Percentiles rank a stretch among this genome's conserved stretches.
These are phyloP conservation scores for Cephaloascus albidus DNA, from an alignment of 805 yeast species.

Conservation along the genomic window DNA sequence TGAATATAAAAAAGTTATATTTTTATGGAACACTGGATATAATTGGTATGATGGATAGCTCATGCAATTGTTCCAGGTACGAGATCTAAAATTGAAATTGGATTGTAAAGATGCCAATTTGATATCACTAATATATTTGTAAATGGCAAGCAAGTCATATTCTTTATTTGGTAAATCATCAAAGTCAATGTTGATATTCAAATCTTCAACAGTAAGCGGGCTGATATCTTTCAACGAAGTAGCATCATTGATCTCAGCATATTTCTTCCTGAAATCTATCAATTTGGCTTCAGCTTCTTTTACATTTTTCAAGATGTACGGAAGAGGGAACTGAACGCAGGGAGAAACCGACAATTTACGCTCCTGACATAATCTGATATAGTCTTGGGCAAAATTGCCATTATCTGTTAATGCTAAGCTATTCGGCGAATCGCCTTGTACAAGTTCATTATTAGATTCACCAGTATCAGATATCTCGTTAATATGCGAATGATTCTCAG, in stretches of 20 bases:
- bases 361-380: slow-evolving; percentile 27
- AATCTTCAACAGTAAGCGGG: background rate
- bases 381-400: slow-evolving; percentile 10
- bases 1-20: slow-evolving; percentile 68
- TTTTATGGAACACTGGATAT: slow-evolving; percentile 56
- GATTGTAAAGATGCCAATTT: slow-evolving; percentile 14
- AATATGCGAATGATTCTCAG: slow-evolving; percentile 1
- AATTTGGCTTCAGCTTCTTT: slow-evolving; percentile 39
- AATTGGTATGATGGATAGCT: slow-evolving; percentile 25
- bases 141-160: slow-evolving; percentile 23
- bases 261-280: slow-evolving; percentile 11
- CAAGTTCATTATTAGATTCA: background rate
- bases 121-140: slow-evolving; percentile 19
- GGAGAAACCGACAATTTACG: slow-evolving; percentile 78
- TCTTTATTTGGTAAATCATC: slow-evolving; percentile 25
- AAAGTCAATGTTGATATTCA: slow-evolving; percentile 1
- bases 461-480: background rate
- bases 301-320: slow-evolving; percentile 48
- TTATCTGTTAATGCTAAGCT: slow-evolving; percentile 7
- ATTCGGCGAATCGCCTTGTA: background rate
- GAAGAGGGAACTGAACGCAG: slow-evolving; percentile 64
- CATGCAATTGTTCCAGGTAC: slow-evolving; percentile 32
- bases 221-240: background rate
- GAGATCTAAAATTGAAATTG: slow-evolving; percentile 25
- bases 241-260: background rate